phyloP scores from a whole-genome alignment of 2,329 filamentous ascomycete genomes.

The Ophioceras dolichostomum region DNA sequence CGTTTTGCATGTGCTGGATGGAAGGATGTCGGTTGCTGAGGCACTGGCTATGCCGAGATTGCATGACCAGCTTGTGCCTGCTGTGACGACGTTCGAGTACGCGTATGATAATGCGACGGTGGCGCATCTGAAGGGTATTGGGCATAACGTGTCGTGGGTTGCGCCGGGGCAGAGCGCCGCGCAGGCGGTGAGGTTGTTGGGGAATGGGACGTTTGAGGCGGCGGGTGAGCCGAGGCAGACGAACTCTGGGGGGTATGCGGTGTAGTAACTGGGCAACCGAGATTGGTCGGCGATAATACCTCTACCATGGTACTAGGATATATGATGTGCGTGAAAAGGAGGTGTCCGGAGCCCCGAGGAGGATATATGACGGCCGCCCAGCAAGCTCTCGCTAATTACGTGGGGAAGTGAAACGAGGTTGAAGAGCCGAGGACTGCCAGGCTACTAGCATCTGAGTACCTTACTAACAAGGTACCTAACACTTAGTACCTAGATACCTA shows the following conservation, averaged over 20 bases:
- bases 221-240: constrained; percentile 64
- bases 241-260: constrained; percentile 52
- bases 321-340: too few species aligned
- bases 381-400: too few species aligned
- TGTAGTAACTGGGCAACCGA: too few species aligned
- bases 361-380: too few species aligned
- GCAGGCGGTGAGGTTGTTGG: constrained; percentile 51
- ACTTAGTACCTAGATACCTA: too few species aligned
- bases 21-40: constrained; percentile 40
- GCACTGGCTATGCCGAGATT: constrained; percentile 57
- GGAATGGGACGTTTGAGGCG: constrained; percentile 63
- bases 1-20: constrained; percentile 60
- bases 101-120: constrained; percentile 53
- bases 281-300: too few species aligned
- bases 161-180: constrained; percentile 52
- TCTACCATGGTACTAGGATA: too few species aligned
- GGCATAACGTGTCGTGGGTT: constrained; percentile 64
- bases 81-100: constrained; percentile 55
- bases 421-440: too few species aligned
- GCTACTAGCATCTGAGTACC: too few species aligned
- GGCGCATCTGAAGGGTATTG: constrained; percentile 46
- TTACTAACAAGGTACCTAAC: too few species aligned
- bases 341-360: too few species aligned
- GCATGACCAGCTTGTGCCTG: constrained; percentile 74
- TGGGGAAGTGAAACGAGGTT: too few species aligned